Evolutionary conservation across 352 stramenopile species (phyloP).

Genomic region (Blastocystis sp.): DNA sequence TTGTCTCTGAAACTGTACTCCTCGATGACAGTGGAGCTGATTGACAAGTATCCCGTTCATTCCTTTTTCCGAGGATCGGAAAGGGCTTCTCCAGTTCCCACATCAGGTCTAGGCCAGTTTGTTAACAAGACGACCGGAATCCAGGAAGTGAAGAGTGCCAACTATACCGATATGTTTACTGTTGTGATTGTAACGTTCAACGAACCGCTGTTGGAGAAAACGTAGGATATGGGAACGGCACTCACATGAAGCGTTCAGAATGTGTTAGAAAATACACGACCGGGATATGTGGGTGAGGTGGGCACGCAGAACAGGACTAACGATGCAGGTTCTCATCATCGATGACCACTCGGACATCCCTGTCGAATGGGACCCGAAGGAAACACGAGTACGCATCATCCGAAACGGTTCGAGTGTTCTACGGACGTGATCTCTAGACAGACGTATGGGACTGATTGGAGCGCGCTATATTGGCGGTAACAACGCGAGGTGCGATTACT

Average conservation of each 20-base stretch:
- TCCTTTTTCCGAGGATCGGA: no score
- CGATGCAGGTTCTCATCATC: constrained; percentile 46
- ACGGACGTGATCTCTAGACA: not conserved
- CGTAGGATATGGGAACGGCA: not conserved
- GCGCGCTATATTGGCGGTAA: constrained; percentile 23
- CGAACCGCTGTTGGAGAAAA: constrained; percentile 5
- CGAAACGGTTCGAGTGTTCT: not conserved
- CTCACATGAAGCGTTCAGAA: not conserved
- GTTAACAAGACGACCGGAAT: not conserved
- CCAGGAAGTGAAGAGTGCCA: not conserved
- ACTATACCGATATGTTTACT: not conserved
- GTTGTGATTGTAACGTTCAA: constrained; percentile 35
- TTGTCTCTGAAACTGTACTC: not conserved
- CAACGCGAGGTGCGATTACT: not conserved
- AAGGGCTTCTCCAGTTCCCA: no score
- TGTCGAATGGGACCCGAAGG: constrained; percentile 20
- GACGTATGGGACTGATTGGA: constrained; percentile 27
- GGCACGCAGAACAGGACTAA: not conserved
- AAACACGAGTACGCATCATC: constrained; percentile 37
- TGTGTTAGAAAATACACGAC: constrained; percentile 44
- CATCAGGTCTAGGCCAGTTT: no score
- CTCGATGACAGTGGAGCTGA: not conserved
- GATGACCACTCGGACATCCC: constrained; percentile 44
- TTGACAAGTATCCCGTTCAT: constrained; percentile 10
- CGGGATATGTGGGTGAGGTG: constrained; percentile 39